Base-by-base conservation (phyloP, 192 early-diverging fungal genomes). In the Podila horticola region DNA sequence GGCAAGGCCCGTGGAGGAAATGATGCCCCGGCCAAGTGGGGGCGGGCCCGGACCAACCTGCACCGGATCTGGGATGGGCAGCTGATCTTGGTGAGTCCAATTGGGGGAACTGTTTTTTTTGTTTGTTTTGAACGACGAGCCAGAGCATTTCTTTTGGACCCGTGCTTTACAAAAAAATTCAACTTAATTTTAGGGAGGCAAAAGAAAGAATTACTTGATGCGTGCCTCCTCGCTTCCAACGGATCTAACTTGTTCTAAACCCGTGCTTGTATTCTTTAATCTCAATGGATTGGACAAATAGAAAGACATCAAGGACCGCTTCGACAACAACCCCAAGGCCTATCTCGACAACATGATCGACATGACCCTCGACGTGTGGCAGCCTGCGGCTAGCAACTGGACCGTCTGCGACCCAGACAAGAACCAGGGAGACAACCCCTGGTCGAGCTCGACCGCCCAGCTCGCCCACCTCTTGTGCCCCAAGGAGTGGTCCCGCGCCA, bases 1-100 rank as follows among this genome's bases (percentile, higher is more conserved):
- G 77, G 77, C 26, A 81, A 81, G 20, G 34, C 26, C 6, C 77
- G 77, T 31, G 77, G 77, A 0, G 77, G 77, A 5, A 81, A 81
- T 24, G 50, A 73, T 45, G 77, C 77, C 9, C 36, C 67, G 0
- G 64, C 77, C 20, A 81, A 73, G 29, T 81, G 77, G 77, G 60
- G 77, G 6, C 62, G 74, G n/a, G 79, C 72, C 49, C 76, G 61
- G 24, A 82, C 74, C 9, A 79, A 31, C 28, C 58, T 85, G 51
- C 84, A 85, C 51, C 41, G 29, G 8, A 79, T 85, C 57, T 85
- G 84, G 84, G 84, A 85, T 38, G 64, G 71, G 19, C 70, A 70
- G 31, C 33, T 85, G 33, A 79, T 85, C 19, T 12, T 74, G 61
- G 84, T 82, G 68, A 66, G 79, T 69, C 0, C 3, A 36, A 36